phyloP scores from a whole-genome alignment of 345 rosid genomes.

The Dimocarpus longan region DNA sequence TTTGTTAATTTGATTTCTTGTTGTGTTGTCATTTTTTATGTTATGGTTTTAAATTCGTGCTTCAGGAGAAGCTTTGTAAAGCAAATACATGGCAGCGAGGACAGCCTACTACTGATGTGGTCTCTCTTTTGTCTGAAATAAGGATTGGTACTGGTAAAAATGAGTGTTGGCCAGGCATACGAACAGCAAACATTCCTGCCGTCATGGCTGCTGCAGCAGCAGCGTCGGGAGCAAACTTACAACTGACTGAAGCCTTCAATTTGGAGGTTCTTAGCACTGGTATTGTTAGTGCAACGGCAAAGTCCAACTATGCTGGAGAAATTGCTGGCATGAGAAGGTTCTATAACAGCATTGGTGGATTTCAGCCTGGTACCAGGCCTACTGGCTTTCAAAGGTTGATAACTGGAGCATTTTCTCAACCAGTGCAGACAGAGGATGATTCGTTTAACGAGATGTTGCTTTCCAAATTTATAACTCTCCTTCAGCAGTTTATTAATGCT shows the following conservation, averaged over 20 bases:
- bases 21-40: conserved; percentile 14
- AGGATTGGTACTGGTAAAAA: conserved; percentile 88
- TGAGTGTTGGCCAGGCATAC: conserved; percentile 85
- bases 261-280: conserved; percentile 97
- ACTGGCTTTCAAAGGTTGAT: conserved; percentile 85
- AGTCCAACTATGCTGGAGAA: conserved; percentile 97
- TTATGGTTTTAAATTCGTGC: conserved; percentile 25
- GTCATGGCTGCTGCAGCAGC: conserved; percentile 99
- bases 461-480: conserved; percentile 79
- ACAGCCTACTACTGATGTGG: conserved; percentile 84
- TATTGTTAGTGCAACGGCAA: conserved; percentile 92
- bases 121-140: conserved; percentile 96
- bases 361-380: conserved; percentile 63
- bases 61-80: conserved; percentile 93
- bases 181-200: conserved; percentile 94
- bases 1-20: conserved; percentile 12
- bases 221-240: conserved; percentile 94
- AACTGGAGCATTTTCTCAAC: conserved; percentile 87
- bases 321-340: conserved; percentile 99
- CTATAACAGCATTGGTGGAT: conserved; percentile 93
- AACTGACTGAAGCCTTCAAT: conserved; percentile 80
- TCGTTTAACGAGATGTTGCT: conserved; percentile 90
- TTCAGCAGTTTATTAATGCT: conserved; percentile 85
- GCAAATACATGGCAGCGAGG: conserved; percentile 97
- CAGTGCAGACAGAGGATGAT: conserved; percentile 67